Evolutionary conservation across 768 basidiomycete species (phyloP), one percentile per base, ranked within the genome.

Genomic region (Tubosaeta sp.): DNA sequence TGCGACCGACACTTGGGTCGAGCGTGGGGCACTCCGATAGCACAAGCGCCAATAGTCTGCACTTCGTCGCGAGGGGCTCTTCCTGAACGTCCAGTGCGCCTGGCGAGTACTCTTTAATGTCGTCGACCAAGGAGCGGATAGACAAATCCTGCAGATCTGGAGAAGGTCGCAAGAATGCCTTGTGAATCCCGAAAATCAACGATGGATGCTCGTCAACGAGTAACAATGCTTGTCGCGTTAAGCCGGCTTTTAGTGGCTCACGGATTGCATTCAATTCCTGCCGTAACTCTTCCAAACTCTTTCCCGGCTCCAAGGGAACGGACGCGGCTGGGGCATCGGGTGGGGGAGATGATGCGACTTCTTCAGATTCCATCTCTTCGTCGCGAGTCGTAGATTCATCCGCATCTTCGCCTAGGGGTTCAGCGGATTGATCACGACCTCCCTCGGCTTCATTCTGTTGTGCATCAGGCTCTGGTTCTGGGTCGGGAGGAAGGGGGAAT

Each of bases 121-220:
- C 87, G 30, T 88, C 85, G 52, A 94, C 74, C 47, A 97, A 77
- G 49, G 82, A 77, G 38, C 78, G 77, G 44, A 94, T 76, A 7
- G 87, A 85, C 56, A 83, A 73, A 22, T 78, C 74, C 54, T 85
- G 82, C 59, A 84, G 78, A 38, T 75, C 71, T 42, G 75, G 78
- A 47, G 73, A 73, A 11, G 80, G 73, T 24, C 84, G 83, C 50
- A 88, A 78, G 67, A 96, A 94, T 19, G 90, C 88, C 22, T 78
- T 78, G 57, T 87, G 83, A 32, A 96, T 78, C 63, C 96, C 93
- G 63, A 94, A 96, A 36, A 96, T 82, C 48, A 98, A 79, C 8
- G 87, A 84, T 3, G 88, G 83, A 60, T 94, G 87, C 55, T 89
- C 83, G 62, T 96, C 94, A 41, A 95, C 84, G 27, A 99, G 78